Evolutionary conservation across 331 rosid genomes (phyloP), one percentile per base, ranked within the genome.

Genomic region (Pyracantha coccinea): DNA sequence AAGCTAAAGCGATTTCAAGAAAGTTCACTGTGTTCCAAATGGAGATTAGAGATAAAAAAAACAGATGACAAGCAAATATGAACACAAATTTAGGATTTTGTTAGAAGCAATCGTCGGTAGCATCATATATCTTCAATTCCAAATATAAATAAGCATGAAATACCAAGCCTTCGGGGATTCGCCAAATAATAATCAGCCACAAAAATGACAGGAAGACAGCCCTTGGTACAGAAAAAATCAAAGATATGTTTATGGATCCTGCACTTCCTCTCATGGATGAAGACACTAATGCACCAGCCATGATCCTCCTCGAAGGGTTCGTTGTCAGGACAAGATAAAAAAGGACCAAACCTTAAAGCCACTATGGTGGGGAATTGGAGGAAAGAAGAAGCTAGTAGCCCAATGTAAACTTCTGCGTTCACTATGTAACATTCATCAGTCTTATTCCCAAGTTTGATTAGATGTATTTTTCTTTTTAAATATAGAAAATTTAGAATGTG

Each of bases 381-480:
- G 58, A 66, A 63, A 72, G 61, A 66, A 38, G 76, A 65, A 19
- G 69, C 79, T 81, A 91, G 83, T 91, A 94, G 78, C 98, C 98
- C 98, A 29, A 94, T 93, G 74, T 90, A 94, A 32, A 94, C 97
- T 74, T 96, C 99, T 76, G 96, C 97, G 76, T 94, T 94, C 76
- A 94, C 99, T 52, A 94, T 87, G 82, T 88, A 91, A 83, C 96
- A 92, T 71, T 94, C 97, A 27, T 92, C 97, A 68, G 87, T 94
- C 86, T 94, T 94, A 80, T 2, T 38, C 44, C 44, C 44, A 35
- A 35, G 44, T 13, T 35, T 3, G 44, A 38, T 4, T 13, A 38
- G 44, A 3, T 38, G 44, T 38, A 38, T 9, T 9, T 38, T 38
- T 38, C 44, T 38, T 38, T 10, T 38, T 38, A 38, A 38, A 38